Percentiles rank a stretch among this genome's conserved stretches.
phyloP scores from a whole-genome alignment of 108 stramenopile species.

The Cyclotella cryptica region DNA sequence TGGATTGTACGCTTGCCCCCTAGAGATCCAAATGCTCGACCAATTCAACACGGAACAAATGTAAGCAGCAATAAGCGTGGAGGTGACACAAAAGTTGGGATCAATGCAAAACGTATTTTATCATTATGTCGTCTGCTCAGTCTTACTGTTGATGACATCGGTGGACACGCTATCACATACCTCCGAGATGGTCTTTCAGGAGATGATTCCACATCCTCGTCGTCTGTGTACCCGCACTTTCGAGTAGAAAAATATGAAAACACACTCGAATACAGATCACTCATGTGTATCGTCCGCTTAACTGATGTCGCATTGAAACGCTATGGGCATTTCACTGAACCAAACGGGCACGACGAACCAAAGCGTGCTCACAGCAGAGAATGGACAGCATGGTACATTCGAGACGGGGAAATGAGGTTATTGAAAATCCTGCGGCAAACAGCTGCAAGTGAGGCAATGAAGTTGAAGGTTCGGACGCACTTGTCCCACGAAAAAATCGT shows the following conservation, averaged over 20 bases:
- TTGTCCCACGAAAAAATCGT: slow-evolving; percentile 11
- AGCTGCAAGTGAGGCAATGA: slow-evolving; percentile 38
- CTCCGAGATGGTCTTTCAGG: slow-evolving; percentile 52
- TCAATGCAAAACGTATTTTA: slow-evolving; percentile 60
- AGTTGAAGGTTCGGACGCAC: slow-evolving; percentile 13
- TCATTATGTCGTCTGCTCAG: slow-evolving; percentile 80
- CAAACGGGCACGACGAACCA: slow-evolving; percentile 33
- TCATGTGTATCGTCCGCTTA: slow-evolving; percentile 67
- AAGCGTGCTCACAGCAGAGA: slow-evolving; percentile 25
- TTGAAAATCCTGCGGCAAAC: slow-evolving; percentile 33
- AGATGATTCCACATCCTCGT: background rate
- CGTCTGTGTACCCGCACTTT: slow-evolving; percentile 31
- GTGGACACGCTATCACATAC: slow-evolving; percentile 60
- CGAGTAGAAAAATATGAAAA: slow-evolving; percentile 48
- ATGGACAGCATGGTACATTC: slow-evolving; percentile 57
- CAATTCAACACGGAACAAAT: slow-evolving; percentile 24
- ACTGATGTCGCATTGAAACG: slow-evolving; percentile 52
- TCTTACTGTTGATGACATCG: slow-evolving; percentile 65
- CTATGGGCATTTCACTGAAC: slow-evolving; percentile 30
- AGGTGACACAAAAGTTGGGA: slow-evolving; percentile 49
- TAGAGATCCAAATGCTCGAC: slow-evolving; percentile 46
- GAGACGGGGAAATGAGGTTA: slow-evolving; percentile 47
- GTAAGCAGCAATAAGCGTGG: slow-evolving; percentile 5
- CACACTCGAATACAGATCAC: slow-evolving; percentile 71
- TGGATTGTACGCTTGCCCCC: slow-evolving; percentile 70